Evolutionary conservation across 2,329 filamentous ascomycete species (phyloP), one percentile per base, ranked within the genome.

Genomic region (Tolypocladium album): DNA sequence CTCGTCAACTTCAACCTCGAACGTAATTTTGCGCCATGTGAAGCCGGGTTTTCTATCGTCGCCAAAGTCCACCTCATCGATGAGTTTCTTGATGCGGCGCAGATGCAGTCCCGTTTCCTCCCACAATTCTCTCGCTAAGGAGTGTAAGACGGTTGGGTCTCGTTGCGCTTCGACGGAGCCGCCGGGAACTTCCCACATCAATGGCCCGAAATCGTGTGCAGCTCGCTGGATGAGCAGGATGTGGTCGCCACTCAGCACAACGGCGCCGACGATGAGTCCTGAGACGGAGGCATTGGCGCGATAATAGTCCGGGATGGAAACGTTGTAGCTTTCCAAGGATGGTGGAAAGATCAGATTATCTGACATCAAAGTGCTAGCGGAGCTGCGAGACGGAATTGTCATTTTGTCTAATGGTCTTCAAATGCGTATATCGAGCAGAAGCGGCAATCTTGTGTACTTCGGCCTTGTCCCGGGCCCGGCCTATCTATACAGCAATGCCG

Each of bases 21-120:
- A 63, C 6, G 60, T 58, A 3, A 60, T 13, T 24, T 61, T 61
- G 60, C 60, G 60, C 60, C 60, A 61, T 15, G 13, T 61, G 38
- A 57, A 61, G 38, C n/a, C 47, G 20, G 39, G 27, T 31, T 40
- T 42, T 15, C 20, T n/a, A 36, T 22, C 20, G 36, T 61, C 60
- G 40, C 38, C 45, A 59, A 61, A 55, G 15, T 59, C 40, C 22
- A 55, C 57, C 20, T 55, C 45, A n/a, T 58, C 58, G 13, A 62
- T 47, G 4, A 59, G 27, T 38, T 39, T 55, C 8, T 38, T 42
- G 39, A 63, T 36, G 17, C 60, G 40, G 53, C 40, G 56, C 9
- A 60, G 55, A 27, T 38, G 39, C 20, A 61, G 58, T 4, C 55
- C 60, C 15, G 60, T 61, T 22, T 61, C 60, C 39, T 61, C 60